These are phyloP conservation scores for Synchytrium microbalum DNA, from an alignment of 371 early-diverging fungal genomes.

Conservation along the genomic window DNA sequence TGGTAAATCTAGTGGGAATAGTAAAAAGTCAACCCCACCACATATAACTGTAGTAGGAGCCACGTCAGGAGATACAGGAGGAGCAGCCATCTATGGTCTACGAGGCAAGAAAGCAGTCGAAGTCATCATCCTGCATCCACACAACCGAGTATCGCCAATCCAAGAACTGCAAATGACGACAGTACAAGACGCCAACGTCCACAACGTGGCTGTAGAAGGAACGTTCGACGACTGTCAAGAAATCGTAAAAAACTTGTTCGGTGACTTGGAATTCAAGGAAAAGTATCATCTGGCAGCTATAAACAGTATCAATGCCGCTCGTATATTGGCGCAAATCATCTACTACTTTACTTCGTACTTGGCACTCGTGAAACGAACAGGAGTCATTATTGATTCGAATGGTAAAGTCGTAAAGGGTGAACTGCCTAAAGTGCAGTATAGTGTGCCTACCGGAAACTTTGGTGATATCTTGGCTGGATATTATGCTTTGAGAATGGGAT, in stretches of 20 bases:
- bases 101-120: constrained; percentile 85
- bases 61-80: constrained; percentile 96
- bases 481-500: constrained; percentile 85
- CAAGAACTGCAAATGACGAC: constrained; percentile 98
- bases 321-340: constrained; percentile 89
- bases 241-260: constrained; percentile 85
- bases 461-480: constrained; percentile 94
- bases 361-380: constrained; percentile 16
- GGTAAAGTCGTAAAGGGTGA: no score
- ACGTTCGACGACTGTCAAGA: constrained; percentile 98
- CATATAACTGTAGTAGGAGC: constrained; percentile 88
- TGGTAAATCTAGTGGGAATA: not conserved
- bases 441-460: constrained; percentile 98
- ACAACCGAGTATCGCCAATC: constrained; percentile 81
- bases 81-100: constrained; percentile 96
- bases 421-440: constrained; percentile 57
- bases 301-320: constrained; percentile 98
- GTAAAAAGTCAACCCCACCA: not conserved
- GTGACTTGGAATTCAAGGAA: constrained; percentile 63
- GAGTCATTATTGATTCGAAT: no score
- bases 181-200: constrained; percentile 85
- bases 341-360: constrained; percentile 95
- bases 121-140: constrained; percentile 89
- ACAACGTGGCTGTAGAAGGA: constrained; percentile 83
- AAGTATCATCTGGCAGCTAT: constrained; percentile 84